Conservation (phyloP, 176 grass and related monocot genomes). For the Areca catechu region DNA sequence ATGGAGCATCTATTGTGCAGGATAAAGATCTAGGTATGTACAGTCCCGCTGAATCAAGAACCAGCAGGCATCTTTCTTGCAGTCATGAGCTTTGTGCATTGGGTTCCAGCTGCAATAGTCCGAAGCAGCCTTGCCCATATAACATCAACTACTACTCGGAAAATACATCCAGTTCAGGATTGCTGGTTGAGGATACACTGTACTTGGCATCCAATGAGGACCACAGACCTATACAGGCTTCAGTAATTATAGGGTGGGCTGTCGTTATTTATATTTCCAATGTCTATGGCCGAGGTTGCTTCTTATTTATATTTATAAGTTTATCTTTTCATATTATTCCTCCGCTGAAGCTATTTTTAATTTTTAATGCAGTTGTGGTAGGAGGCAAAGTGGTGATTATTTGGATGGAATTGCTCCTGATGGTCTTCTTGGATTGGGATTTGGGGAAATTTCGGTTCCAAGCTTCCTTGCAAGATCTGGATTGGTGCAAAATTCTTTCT, state of each 20-base stretch:
- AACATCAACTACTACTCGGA: slow-evolving; percentile 60
- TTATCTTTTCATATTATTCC: background rate
- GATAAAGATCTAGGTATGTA: slow-evolving; percentile 95
- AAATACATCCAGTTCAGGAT: slow-evolving; percentile 96
- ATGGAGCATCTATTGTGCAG: slow-evolving; percentile 99
- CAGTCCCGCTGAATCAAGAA: slow-evolving; percentile 73
- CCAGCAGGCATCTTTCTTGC: slow-evolving; percentile 78
- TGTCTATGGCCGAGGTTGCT: background rate
- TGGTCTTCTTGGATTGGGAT: slow-evolving; percentile 87
- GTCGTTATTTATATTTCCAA: background rate
- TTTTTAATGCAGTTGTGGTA: slow-evolving; percentile 65
- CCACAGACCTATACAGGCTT: slow-evolving; percentile 55
- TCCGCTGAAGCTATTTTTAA: background rate
- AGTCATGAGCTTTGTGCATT: slow-evolving; percentile 61
- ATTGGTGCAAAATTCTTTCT: slow-evolving; percentile 75
- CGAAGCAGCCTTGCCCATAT: slow-evolving; percentile 86
- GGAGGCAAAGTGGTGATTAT: slow-evolving; percentile 80
- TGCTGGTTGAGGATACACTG: slow-evolving; percentile 76
- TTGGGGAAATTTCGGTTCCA: slow-evolving; percentile 83
- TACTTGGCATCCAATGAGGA: slow-evolving; percentile 54
- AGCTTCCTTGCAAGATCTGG: slow-evolving; percentile 86
- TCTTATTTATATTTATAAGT: background rate
- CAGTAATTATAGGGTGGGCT: slow-evolving; percentile 81
- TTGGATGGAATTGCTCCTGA: slow-evolving; percentile 92
- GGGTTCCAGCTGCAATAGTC: slow-evolving; percentile 50